Evolutionary conservation across 202 grass and related monocot genomes (phyloP), one percentile per base, ranked within the genome.

Genomic region (Schoenoplectus triqueter): DNA sequence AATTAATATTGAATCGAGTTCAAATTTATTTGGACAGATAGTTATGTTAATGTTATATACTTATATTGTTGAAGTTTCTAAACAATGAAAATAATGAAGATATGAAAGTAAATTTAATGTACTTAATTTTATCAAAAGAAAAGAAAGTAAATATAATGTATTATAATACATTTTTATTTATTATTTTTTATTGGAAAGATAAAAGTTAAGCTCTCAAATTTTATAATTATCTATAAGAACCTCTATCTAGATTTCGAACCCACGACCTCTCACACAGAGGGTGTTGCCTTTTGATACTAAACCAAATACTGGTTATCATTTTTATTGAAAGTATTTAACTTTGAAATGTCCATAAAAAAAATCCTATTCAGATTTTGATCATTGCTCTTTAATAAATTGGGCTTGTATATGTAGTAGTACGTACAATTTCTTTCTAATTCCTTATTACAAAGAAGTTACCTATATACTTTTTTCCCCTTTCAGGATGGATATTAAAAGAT

Each of bases 401-500:
- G 18, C 44, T 9, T 72, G 19, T 49, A 77, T 56, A 6, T 39
- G 21, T 41, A 59, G 56, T 59, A 78, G 21, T 1, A 57, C 10
- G n/a, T 2, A 59, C 13, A 5, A 51, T 73, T 14, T 78, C 49
- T 19, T 52, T 78, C 4, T 3, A 52, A 40, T 78, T 9, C 51
- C 2, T 40, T 5, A 11, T 6, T 78, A 17, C 1, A 59, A 15
- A 2, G 11, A 59, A 15, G 1, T 68, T 68, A 10, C 6, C 4
- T 54, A 66, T 81, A 82, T 41, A 14, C 8, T n/a, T 40, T 55
- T 68, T 42, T n/a, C 54, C 4, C 44, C 15, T 55, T 18, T 55
- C 81, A 83, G 81, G 47, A 83, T 50, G 51, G 63, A 83, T 83
- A 51, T 57, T 7, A 19, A 83, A 64, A 83, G 81, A 56, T 83